These are phyloP conservation scores for Neocucurbitaria cava DNA, from an alignment of 2,329 filamentous ascomycete genomes.

Conservation along the genomic window DNA sequence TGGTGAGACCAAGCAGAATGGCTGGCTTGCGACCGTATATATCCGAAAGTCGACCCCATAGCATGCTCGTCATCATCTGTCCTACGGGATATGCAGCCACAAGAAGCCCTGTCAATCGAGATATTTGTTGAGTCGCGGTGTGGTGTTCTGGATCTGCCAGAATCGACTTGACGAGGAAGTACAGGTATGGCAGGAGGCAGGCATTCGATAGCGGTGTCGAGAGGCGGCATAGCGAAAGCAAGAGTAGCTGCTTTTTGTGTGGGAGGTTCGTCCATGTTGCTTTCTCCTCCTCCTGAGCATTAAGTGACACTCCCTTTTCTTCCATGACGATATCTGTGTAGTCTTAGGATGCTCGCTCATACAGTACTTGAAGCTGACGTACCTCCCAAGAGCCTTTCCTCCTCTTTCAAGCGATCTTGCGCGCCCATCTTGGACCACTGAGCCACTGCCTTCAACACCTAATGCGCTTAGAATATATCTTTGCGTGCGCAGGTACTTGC, in stretches of 20 bases:
- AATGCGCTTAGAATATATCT: neutral
- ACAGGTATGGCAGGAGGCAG: slow-evolving; percentile 70
- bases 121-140: slow-evolving; percentile 66
- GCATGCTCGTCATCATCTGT: slow-evolving; percentile 79
- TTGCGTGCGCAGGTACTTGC: neutral
- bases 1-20: slow-evolving; percentile 74
- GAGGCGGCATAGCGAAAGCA: slow-evolving; percentile 78
- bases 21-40: slow-evolving; percentile 76
- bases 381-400: slow-evolving; percentile 23
- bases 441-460: slow-evolving; percentile 10
- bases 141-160: slow-evolving; percentile 53
- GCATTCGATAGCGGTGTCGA: slow-evolving; percentile 83
- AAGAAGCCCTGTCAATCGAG: slow-evolving; percentile 76
- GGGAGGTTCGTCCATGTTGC: slow-evolving; percentile 76
- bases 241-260: slow-evolving; percentile 74
- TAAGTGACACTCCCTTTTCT: slow-evolving; percentile 21
- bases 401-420: slow-evolving; percentile 2
- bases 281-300: slow-evolving; percentile 36
- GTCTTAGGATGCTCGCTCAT: neutral
- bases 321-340: neutral
- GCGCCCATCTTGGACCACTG: neutral
- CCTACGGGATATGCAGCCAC: slow-evolving; percentile 79
- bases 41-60: slow-evolving; percentile 76
- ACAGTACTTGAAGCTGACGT: neutral
- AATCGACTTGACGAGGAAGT: slow-evolving; percentile 83